Percentiles rank a stretch among this genome's conserved stretches.
These are phyloP conservation scores for Saccharomycopsis babjevae DNA, from an alignment of 805 yeast genomes.

Conservation along the genomic window DNA sequence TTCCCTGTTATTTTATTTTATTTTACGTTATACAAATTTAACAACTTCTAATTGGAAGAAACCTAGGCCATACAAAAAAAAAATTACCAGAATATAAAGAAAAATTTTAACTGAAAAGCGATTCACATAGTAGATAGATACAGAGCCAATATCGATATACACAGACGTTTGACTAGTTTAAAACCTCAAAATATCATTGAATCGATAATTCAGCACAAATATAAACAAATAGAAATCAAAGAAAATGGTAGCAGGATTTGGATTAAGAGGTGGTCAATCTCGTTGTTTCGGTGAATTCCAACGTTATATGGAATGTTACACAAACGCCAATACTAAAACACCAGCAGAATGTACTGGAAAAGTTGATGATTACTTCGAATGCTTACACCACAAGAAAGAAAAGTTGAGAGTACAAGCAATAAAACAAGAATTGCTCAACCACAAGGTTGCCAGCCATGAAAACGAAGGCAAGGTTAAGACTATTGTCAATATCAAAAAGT, in stretches of 20 bases:
- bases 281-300: conserved; percentile 40
- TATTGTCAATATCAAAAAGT: conserved; percentile 15
- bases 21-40: conserved; percentile 1
- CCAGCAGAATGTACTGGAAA: conserved; percentile 31
- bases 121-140: not conserved
- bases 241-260: conserved; percentile 30
- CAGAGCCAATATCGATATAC: not conserved
- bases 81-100: not conserved
- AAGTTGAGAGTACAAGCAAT: conserved; percentile 22
- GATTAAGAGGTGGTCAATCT: conserved; percentile 34
- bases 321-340: conserved; percentile 29
- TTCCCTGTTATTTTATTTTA: not conserved
- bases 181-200: too few relatives aligned
- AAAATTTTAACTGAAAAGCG: not conserved
- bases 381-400: conserved; percentile 40
- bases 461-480: conserved; percentile 10
- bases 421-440: conserved; percentile 19
- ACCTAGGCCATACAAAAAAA: not conserved
- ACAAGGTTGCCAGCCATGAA: not conserved
- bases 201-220: not conserved
- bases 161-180: too few relatives aligned
- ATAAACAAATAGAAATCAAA: not conserved
- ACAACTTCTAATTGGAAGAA: not conserved
- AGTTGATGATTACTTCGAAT: conserved; percentile 39
- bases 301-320: conserved; percentile 36